These are phyloP conservation scores for Kodamaea hsintzibuensis DNA, from an alignment of 805 yeast genomes.

Conservation along the genomic window DNA sequence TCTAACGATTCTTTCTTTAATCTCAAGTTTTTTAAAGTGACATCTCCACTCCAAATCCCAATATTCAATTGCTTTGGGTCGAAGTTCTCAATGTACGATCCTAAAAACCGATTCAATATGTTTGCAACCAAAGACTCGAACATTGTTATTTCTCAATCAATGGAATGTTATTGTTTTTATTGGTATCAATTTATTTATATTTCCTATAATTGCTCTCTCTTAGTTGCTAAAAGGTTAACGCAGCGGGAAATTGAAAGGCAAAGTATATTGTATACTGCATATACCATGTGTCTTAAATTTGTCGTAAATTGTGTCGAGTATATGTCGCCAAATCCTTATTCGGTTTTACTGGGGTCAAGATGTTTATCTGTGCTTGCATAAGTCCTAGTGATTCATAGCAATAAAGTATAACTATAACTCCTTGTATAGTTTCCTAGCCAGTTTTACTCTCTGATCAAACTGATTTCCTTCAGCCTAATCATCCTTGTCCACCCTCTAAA, in stretches of 20 bases:
- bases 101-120: conserved; percentile 60
- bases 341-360: too few relatives aligned
- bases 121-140: conserved; percentile 67
- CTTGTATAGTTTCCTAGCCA: too few relatives aligned
- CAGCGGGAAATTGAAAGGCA: background rate
- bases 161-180: background rate
- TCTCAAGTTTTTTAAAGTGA: conserved; percentile 72
- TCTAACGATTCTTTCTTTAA: conserved; percentile 89
- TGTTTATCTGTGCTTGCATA: too few relatives aligned
- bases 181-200: too few relatives aligned
- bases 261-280: background rate
- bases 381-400: too few relatives aligned
- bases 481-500: too few relatives aligned
- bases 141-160: conserved; percentile 34
- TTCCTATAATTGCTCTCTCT: background rate
- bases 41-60: conserved; percentile 98
- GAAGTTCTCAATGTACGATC: conserved; percentile 86
- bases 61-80: conserved; percentile 94
- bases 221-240: background rate
- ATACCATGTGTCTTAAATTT: background rate
- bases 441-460: too few relatives aligned
- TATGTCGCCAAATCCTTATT: background rate
- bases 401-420: too few relatives aligned
- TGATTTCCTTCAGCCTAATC: too few relatives aligned
- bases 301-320: background rate